Conservation (phyloP, 208 protist species). For the Acanthamoeba lenticulata region DNA sequence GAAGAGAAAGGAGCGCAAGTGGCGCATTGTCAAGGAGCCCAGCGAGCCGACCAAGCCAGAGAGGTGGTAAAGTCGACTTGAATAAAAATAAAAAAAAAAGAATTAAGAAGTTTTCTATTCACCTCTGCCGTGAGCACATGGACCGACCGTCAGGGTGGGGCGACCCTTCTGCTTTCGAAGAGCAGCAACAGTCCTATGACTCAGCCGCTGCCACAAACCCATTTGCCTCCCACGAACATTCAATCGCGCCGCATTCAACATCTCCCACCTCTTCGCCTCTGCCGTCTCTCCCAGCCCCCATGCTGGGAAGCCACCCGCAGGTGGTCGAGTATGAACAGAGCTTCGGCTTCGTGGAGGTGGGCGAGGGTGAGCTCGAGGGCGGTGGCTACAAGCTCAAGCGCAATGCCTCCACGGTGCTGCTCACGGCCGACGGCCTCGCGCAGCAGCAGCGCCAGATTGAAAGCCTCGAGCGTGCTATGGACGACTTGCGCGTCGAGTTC, state of each 20-base stretch:
- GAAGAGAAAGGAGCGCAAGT: slow-evolving; percentile 3
- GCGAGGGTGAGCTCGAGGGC: background rate
- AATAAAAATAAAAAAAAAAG: background rate
- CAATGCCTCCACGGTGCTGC: background rate
- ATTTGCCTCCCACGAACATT: no score
- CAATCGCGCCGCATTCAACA: no score
- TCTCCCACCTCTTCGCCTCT: no score
- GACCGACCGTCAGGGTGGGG: no score
- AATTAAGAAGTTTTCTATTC: no score
- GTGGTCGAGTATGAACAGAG: slow-evolving; percentile 47
- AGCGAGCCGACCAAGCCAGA: background rate
- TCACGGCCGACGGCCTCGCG: background rate
- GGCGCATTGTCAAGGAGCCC: background rate
- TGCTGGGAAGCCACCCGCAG: background rate
- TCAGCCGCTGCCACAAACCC: no score
- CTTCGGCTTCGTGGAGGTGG: slow-evolving; percentile 37
- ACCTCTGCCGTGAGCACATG: no score
- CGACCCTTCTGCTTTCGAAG: no score
- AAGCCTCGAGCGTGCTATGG: background rate
- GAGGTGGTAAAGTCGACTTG: background rate
- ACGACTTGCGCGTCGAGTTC: background rate
- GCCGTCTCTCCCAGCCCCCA: no score
- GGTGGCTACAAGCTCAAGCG: slow-evolving; percentile 34
- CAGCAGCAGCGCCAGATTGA: slow-evolving; percentile 21
- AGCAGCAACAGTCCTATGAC: no score